Base-by-base conservation (phyloP, 2,329 filamentous ascomycete species). In the Grosmannia serpens region DNA sequence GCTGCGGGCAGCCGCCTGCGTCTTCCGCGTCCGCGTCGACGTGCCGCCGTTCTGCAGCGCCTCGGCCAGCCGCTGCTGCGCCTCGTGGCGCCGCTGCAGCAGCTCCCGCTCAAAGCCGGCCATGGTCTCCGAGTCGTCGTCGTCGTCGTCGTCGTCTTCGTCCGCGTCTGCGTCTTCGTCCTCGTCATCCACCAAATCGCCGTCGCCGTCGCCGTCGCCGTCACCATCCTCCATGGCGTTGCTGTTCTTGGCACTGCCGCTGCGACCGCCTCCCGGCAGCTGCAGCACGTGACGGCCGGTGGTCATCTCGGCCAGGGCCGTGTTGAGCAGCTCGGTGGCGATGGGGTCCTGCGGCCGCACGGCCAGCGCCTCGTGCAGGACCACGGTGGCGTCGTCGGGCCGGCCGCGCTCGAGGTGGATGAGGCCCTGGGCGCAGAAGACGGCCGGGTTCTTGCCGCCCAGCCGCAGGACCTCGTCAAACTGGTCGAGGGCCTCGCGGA, bases 381-480 rank as follows among this genome's bases (percentile, higher is more conserved):
- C 84, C 11, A 86, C 79, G 4, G 94, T 85, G 0, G 92, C 92
- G 52, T 95, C 87, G 65, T 87, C 87, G 0, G 84, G 82, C 55
- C 83, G 79, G 20, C 83, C 84, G 64, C 90, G 77, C 66, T 96
- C 90, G 64, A 97, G 80, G 58, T 92, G 78, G 15, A 95, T 87
- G 20, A 97, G 76, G 0, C 89, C 92, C 66, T 95, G 92, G 13
- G 90, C 86, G 54, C 84, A 83, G 68, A 95, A 94, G 3, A 94
- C 82, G 33, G 83, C 80, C 1, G 88, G 80, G 62, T 94, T 88
- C 63, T 91, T 91, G 50, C 87, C 87, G 9, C 90, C 89, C 53
- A 89, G 82, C 15, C 92, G 80, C 33, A 96, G 78, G 33, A 95
- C 94, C 66, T 91, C 86, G 63, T 96, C 88, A 66, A 96, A 97